These are phyloP conservation scores for Kuraishia floccosa DNA, from an alignment of 805 yeast species.

Conservation along the genomic window DNA sequence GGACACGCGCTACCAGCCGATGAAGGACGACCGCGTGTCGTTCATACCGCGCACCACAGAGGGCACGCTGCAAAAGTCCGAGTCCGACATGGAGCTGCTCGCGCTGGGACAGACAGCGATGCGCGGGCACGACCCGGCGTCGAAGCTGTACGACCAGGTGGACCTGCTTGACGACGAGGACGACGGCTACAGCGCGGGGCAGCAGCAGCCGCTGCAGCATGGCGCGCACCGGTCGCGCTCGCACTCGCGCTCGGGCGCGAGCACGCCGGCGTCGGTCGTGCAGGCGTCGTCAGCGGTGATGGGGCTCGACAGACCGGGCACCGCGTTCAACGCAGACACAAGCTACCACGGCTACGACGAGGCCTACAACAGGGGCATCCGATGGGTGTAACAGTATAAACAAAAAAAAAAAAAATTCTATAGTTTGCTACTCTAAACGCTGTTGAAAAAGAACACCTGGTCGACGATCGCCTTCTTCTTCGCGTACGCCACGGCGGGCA, in stretches of 20 bases:
- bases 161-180: conserved; percentile 3
- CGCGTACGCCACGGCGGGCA: conserved; percentile 47
- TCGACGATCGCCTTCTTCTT: conserved; percentile 49
- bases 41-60: conserved; percentile 58
- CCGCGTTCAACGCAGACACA: too few species aligned
- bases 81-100: conserved; percentile 50
- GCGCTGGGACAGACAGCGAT: conserved; percentile 64
- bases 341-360: conserved; percentile 5
- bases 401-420: too few species aligned
- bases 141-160: conserved; percentile 20
- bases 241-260: not conserved
- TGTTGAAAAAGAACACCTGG: conserved; percentile 24
- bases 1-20: conserved; percentile 89
- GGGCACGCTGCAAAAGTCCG: conserved; percentile 16
- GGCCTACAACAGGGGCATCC: conserved; percentile 5
- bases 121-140: conserved; percentile 42
- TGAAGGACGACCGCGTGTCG: conserved; percentile 94
- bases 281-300: too few species aligned
- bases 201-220: too few species aligned
- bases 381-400: too few species aligned
- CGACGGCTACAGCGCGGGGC: not conserved
- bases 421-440: not conserved
- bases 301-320: too few species aligned
- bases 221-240: not conserved
- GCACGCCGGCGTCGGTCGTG: not conserved